Evolutionary conservation across 164 flowering plant genomes (phyloP).

Genomic region (Liriodendron chinense): DNA sequence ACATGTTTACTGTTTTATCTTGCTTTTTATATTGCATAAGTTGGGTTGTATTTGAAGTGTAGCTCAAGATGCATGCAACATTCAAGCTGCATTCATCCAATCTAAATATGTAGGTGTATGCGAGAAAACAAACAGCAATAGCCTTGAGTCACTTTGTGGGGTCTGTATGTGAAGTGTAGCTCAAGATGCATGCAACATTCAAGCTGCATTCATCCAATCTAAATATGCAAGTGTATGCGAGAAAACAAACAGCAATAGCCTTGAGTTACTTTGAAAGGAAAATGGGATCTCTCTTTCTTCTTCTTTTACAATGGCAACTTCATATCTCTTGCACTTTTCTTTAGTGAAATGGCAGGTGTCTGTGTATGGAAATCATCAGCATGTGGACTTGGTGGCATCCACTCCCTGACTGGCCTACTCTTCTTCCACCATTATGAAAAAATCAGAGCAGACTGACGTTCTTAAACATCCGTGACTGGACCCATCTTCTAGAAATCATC

Average conservation of each 20-base stretch:
- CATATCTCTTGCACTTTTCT: not conserved
- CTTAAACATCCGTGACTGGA: too few species aligned
- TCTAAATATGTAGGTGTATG: not conserved
- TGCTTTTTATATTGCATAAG: not conserved
- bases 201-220: not conserved
- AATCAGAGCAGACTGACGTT: too few species aligned
- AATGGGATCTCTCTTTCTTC: too few species aligned
- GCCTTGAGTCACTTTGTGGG: too few species aligned
- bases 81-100: not conserved
- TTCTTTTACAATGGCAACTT: not conserved
- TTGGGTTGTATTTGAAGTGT: not conserved
- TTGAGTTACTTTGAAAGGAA: too few species aligned
- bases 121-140: not conserved
- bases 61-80: not conserved
- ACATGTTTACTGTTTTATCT: not conserved
- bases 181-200: not conserved
- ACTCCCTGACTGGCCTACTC: not conserved
- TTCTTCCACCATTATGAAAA: not conserved
- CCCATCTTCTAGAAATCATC: too few species aligned
- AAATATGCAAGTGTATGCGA: not conserved
- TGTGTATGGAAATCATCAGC: not conserved
- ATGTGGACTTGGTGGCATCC: not conserved
- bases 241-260: not conserved
- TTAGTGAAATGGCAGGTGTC: not conserved
- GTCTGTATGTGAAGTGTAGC: not conserved